These are phyloP conservation scores for Wickerhamiella galacta DNA, from an alignment of 805 yeast species.

Conservation along the genomic window DNA sequence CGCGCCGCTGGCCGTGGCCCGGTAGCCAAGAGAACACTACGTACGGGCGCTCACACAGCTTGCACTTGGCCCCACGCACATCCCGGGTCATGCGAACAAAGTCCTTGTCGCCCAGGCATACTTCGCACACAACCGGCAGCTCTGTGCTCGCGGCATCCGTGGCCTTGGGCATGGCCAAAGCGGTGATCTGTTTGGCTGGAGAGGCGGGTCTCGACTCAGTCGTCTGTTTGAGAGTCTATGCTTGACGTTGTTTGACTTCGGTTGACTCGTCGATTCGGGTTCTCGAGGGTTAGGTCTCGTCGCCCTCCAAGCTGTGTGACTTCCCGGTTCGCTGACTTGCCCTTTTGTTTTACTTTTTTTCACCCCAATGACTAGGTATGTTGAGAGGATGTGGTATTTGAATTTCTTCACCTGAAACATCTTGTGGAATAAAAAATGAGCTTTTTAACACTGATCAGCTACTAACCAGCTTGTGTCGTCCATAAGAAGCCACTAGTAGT, in stretches of 20 bases:
- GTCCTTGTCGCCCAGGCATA: slow-evolving; percentile 52
- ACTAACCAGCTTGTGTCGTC: too few relatives aligned
- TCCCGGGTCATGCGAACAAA: slow-evolving; percentile 59
- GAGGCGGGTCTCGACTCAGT: too few relatives aligned
- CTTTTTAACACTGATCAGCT: slow-evolving; percentile 30
- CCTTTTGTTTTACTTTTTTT: too few relatives aligned
- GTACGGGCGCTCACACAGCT: slow-evolving; percentile 71
- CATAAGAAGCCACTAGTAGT: too few relatives aligned
- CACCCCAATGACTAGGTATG: slow-evolving; percentile 14
- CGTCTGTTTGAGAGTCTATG: too few relatives aligned
- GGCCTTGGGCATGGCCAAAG: slow-evolving; percentile 1
- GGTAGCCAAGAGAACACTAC: slow-evolving; percentile 64
- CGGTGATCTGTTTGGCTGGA: too few relatives aligned
- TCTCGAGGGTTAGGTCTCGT: too few relatives aligned
- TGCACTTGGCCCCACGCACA: slow-evolving; percentile 61
- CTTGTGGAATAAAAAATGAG: slow-evolving; percentile 23
- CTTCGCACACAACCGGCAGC: slow-evolving; percentile 53
- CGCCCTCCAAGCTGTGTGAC: too few relatives aligned
- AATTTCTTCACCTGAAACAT: slow-evolving; percentile 28
- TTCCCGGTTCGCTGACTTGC: too few relatives aligned
- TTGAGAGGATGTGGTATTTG: slow-evolving; percentile 23
- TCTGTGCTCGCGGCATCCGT: slow-evolving; percentile 15
- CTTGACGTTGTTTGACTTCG: too few relatives aligned
- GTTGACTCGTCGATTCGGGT: too few relatives aligned
- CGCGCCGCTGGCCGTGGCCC: slow-evolving; percentile 28